A percentile compares a stretch with the other conserved stretches of the same genome.
These are phyloP conservation scores for Naganishia cerealis DNA, from an alignment of 1,284 basidiomycete species.

Conservation along the genomic window DNA sequence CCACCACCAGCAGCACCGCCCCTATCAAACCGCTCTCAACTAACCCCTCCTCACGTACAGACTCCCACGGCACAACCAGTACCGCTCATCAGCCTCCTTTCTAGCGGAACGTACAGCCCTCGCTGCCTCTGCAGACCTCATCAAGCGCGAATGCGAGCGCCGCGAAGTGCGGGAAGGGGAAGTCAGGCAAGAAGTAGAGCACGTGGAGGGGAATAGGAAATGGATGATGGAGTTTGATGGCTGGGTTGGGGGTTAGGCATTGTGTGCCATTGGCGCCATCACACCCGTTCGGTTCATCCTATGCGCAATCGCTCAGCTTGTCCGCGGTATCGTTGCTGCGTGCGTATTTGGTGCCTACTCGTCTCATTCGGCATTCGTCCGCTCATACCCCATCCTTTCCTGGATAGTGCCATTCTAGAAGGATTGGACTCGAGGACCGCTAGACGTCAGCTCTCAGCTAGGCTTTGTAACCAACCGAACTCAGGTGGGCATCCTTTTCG, in stretches of 20 bases:
- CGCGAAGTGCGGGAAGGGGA: no score
- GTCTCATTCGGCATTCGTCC: background rate
- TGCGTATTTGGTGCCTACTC: background rate
- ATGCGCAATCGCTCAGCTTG: slow-evolving; percentile 63
- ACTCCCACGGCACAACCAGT: no score
- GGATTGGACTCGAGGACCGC: slow-evolving; percentile 63
- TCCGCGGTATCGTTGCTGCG: slow-evolving; percentile 45
- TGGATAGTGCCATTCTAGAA: slow-evolving; percentile 59
- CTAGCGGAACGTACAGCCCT: no score
- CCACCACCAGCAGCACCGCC: background rate
- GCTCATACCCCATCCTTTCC: background rate
- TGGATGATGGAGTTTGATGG: no score
- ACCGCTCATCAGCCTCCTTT: no score
- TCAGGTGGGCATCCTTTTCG: slow-evolving; percentile 14
- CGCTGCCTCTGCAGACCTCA: no score
- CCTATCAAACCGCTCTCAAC: no score
- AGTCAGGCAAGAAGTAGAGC: no score
- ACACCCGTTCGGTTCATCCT: slow-evolving; percentile 64
- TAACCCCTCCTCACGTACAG: no score
- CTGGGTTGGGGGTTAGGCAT: no score
- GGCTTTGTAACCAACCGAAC: slow-evolving; percentile 39
- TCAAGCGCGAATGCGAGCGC: no score
- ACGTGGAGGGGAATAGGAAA: no score
- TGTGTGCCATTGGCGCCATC: slow-evolving; percentile 64
- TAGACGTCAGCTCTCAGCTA: slow-evolving; percentile 61